Evolutionary conservation across 2,329 filamentous ascomycete genomes (phyloP).

Genomic region (Xylaria sp.): DNA sequence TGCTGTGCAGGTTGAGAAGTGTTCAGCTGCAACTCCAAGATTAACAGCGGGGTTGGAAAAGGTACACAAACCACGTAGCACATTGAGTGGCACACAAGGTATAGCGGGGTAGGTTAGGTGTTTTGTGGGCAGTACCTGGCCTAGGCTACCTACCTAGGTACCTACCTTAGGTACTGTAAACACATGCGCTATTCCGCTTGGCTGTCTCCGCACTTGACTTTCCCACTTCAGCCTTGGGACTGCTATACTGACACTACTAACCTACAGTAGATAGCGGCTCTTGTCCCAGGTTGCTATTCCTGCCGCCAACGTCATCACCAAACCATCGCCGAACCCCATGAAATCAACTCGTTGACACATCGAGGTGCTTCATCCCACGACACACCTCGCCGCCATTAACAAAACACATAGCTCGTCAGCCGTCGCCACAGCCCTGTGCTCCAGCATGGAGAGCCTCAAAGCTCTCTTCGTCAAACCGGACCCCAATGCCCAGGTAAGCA

Average conservation of each 20-base stretch:
- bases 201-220: neutral
- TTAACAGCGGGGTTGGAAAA: no score
- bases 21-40: no score
- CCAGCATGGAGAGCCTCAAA: conserved; percentile 82
- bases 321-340: neutral
- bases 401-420: neutral
- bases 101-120: no score
- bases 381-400: neutral
- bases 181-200: no score
- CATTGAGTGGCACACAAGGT: no score
- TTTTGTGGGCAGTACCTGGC: no score
- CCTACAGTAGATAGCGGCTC: neutral
- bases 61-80: neutral
- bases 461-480: conserved; percentile 90
- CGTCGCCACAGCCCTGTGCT: neutral
- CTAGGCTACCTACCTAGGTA: neutral
- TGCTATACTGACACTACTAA: no score
- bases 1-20: neutral
- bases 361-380: neutral
- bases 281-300: neutral
- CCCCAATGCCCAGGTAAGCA: conserved; percentile 83
- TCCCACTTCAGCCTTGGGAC: conserved; percentile 16
- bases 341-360: neutral
- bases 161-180: neutral
- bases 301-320: conserved; percentile 25